These are phyloP conservation scores for Phytophthora parvispora DNA, from an alignment of 352 stramenopile genomes.

Conservation along the genomic window DNA sequence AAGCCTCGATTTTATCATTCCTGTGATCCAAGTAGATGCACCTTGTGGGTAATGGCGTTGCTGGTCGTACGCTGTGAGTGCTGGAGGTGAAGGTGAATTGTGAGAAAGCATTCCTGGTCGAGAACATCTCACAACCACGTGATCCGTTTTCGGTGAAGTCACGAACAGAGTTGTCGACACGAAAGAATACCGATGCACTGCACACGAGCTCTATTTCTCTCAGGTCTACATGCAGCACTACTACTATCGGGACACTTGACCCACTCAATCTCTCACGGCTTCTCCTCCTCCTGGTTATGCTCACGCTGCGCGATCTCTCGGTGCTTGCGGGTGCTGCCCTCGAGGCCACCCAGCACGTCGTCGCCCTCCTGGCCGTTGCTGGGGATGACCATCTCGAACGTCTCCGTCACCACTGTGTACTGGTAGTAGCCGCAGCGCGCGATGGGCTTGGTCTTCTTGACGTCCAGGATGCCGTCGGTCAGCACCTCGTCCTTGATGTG, in stretches of 20 bases:
- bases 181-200: neutral
- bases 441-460: constrained; percentile 47
- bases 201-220: constrained; percentile 8
- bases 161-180: constrained; percentile 9
- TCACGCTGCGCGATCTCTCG: constrained; percentile 33
- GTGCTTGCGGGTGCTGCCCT: constrained; percentile 37
- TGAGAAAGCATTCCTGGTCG: no score
- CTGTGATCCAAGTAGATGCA: no score
- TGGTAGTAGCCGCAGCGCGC: constrained; percentile 44
- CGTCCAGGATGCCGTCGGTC: constrained; percentile 39
- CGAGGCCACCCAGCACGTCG: constrained; percentile 29
- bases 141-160: constrained; percentile 7
- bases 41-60: no score
- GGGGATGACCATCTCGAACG: constrained; percentile 45
- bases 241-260: neutral
- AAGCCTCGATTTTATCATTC: no score
- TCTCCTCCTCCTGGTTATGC: constrained; percentile 8
- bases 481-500: constrained; percentile 46
- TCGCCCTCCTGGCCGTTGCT: constrained; percentile 34
- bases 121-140: constrained; percentile 5
- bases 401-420: constrained; percentile 43
- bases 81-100: no score
- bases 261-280: constrained; percentile 5
- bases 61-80: no score
- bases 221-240: neutral